Base-by-base conservation (phyloP, 2,329 filamentous ascomycete genomes). In the Alternaria alternata region DNA sequence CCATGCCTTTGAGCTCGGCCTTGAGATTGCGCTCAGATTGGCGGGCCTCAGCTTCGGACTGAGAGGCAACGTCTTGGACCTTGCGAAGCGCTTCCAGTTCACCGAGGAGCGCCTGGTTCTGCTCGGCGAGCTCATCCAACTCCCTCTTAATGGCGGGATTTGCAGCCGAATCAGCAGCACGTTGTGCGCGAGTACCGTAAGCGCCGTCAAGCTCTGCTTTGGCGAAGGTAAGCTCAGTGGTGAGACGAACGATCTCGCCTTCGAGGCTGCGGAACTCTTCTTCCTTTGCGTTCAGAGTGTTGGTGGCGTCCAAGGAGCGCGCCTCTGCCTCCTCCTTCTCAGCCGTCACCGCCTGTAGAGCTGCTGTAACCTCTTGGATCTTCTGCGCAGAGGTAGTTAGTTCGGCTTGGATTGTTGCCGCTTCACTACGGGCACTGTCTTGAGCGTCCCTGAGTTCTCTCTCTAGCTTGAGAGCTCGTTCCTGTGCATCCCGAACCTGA, bases 201-300 rank as follows among this genome's bases (percentile, higher is more conserved):
- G 96, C 96, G 63, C 93, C 93, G 70, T 97, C 95, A 26, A 98
- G 91, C 78, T 98, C 94, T 54, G 94, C 92, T 73, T 89, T 88
- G 26, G 91, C 93, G 67, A 98, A 90, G n/a, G 94, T 96, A 42
- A 98, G 86, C 81, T 98, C 89, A 3, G 89, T 91, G 36, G 88
- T 88, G 6, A 90, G 81, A 53, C 87, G 83, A 4, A 90, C 88
- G 51, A 91, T 83, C 70, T 91, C 87, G 56, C 85, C 82, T 72
- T 90, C 88, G 38, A 90, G 68, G 42, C 70, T 69, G 32, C 73
- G 72, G 47, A 78, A 70, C 30, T 78, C 76, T 47, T 78, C 68
- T 53, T 77, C 75, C 42, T 78, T 79, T 6, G 68, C 67, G 14
- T 71, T 72, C 26, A 78, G 65, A 1, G 63, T 63, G 14, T 72